Evolutionary conservation across 352 stramenopile genomes (phyloP), one percentile per base, ranked within the genome.

Genomic region (Phytophthora melonis): DNA sequence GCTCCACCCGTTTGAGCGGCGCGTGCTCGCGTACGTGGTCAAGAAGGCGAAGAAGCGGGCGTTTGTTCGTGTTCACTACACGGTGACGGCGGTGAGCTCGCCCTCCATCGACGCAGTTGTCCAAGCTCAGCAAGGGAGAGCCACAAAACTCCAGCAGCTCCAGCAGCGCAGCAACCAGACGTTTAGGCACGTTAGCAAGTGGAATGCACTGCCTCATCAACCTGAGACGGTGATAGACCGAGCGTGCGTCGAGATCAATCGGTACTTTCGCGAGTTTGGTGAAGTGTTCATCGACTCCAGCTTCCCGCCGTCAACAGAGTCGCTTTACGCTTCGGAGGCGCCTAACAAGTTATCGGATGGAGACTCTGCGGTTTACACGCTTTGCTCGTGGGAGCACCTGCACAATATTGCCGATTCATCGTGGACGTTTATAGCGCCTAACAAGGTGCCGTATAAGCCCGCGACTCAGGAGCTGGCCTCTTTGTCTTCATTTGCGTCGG

Each of bases 1-100:
- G 2, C 68, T 89, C 18, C 52, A 58, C 11, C 82, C 84, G 13
- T 73, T 90, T 30, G 79, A 88, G 65, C 68, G 79, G 0, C 69
- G 64, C 5, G 60, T 75, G 25, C 36, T 84, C n/a, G 73, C 71
- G n/a, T 58, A 78, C 18, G 72, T 87, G 9, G 21, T 76, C 16
- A 84, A 77, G 30, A 60, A 19, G 21, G 39, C 47, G 0, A 49
- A 55, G 0, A 73, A 79, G 21, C 75, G 80, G 16, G 84, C 82
- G 10, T 82, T 82, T 65, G 83, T 91, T 45, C 79, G 79, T 23
- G 84, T 87, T 19, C 62, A 80, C 5, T 91, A 86, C 63, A 11
- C 57, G 3, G 45, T 78, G 32, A 50, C 30, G 52, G 23, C 30
- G 5, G 61, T 75, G 19, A 25, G 53, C 47, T 66, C 66, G 6